Percentiles rank a stretch among this genome's conserved stretches.
Evolutionary conservation across 257 asterid genomes (phyloP).

Genomic region (Paulownia fortunei): DNA sequence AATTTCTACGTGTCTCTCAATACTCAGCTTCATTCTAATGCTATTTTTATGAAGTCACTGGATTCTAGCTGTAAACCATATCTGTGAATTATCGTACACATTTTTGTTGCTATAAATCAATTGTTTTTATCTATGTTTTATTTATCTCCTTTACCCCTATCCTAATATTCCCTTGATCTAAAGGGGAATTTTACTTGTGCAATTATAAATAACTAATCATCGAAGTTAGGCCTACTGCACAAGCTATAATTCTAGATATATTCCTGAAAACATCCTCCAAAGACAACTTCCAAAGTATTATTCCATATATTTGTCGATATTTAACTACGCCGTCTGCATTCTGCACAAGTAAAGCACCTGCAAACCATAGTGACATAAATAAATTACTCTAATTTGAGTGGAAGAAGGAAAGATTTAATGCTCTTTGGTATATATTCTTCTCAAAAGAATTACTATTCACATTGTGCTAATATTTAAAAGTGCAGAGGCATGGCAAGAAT

Average conservation of each 20-base stretch:
- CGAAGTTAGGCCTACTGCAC: slow-evolving; percentile 37
- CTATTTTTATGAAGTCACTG: neutral
- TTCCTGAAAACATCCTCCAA: slow-evolving; percentile 15
- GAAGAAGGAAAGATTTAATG: slow-evolving; percentile 24
- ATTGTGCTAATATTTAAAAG: slow-evolving; percentile 6
- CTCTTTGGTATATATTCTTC: slow-evolving; percentile 38
- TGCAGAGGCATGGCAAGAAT: slow-evolving; percentile 10
- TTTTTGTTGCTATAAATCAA: neutral
- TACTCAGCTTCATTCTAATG: no score
- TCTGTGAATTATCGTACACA: neutral
- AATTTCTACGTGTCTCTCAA: no score
- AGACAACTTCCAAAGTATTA: slow-evolving; percentile 3
- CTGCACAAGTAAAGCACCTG: slow-evolving; percentile 21
- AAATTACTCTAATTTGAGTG: slow-evolving; percentile 18
- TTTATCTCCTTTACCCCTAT: slow-evolving; percentile 24
- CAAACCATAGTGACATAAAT: slow-evolving; percentile 7
- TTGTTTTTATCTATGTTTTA: neutral
- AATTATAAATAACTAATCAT: neutral
- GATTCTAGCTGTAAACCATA: neutral
- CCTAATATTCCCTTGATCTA: slow-evolving; percentile 41
- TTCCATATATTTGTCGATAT: slow-evolving; percentile 18
- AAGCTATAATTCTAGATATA: slow-evolving; percentile 8
- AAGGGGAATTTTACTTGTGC: slow-evolving; percentile 8
- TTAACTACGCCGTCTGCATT: slow-evolving; percentile 23
- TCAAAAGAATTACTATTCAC: neutral